Evolutionary conservation across 352 stramenopile genomes (phyloP).

Genomic region (Phytophthora vignae): DNA sequence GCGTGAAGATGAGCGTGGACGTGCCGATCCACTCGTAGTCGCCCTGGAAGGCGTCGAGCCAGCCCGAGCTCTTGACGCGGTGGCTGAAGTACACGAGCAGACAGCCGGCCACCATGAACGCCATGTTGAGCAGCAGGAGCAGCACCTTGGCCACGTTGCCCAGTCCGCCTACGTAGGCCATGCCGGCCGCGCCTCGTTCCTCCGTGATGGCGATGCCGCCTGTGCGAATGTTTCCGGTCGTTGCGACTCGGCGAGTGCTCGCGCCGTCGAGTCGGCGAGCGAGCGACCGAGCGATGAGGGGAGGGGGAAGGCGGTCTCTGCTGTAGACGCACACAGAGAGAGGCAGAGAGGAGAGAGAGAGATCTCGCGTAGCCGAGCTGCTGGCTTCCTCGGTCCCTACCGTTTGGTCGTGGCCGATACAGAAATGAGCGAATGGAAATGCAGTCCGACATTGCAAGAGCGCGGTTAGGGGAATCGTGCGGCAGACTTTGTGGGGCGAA

Average conservation of each 20-base stretch:
- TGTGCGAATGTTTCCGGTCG: slow-evolving; percentile 22
- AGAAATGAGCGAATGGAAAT: slow-evolving; percentile 14
- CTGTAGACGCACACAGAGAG: slow-evolving; percentile 6
- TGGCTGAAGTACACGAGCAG: slow-evolving; percentile 88
- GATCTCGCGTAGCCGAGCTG: neutral
- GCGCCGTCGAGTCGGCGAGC: neutral
- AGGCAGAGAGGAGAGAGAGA: slow-evolving; percentile 1
- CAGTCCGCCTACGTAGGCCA: slow-evolving; percentile 57
- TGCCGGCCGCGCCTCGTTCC: slow-evolving; percentile 49
- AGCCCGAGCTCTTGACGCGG: slow-evolving; percentile 67
- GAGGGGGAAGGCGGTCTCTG: neutral
- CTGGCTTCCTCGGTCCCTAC: slow-evolving; percentile 25
- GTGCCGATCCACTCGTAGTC: slow-evolving; percentile 74
- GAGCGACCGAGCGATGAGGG: neutral
- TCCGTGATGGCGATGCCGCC: slow-evolving; percentile 54
- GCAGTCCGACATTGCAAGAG: slow-evolving; percentile 13
- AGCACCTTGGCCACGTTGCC: slow-evolving; percentile 83
- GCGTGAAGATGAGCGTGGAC: slow-evolving; percentile 70
- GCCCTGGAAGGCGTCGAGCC: slow-evolving; percentile 76
- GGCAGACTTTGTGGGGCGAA: neutral
- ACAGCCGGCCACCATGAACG: slow-evolving; percentile 77
- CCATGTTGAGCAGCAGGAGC: slow-evolving; percentile 87
- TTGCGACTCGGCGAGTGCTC: slow-evolving; percentile 13
- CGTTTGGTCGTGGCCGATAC: slow-evolving; percentile 15
- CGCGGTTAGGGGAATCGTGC: neutral